Evolutionary conservation across 2,329 filamentous ascomycete species (phyloP).

Genomic region (Monosporascus sp.): DNA sequence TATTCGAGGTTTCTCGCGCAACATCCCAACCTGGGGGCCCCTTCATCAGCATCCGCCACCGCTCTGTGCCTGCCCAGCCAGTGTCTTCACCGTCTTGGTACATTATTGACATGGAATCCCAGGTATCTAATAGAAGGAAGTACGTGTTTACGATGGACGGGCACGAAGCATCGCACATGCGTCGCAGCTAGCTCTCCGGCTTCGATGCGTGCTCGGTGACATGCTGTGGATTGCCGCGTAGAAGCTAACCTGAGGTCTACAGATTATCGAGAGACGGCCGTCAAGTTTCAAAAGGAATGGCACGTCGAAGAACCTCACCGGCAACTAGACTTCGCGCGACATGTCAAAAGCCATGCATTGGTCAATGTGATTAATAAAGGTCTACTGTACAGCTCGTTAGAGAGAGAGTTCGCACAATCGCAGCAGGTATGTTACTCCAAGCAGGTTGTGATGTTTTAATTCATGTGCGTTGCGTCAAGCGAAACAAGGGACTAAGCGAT

Average conservation of each 20-base stretch:
- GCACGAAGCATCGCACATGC: constrained; percentile 6
- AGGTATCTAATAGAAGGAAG: constrained; percentile 59
- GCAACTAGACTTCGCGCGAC: constrained; percentile 57
- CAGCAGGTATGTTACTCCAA: constrained; percentile 37
- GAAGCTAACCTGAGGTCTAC: constrained; percentile 30
- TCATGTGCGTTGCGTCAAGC: constrained; percentile 14
- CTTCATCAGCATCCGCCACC: constrained; percentile 4
- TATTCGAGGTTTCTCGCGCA: constrained; percentile 16
- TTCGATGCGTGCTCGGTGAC: constrained; percentile 16
- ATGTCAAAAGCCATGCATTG: constrained; percentile 60
- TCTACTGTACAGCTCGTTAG: constrained; percentile 54
- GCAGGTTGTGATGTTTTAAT: constrained; percentile 4
- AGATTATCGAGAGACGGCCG: constrained; percentile 64
- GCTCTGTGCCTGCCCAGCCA: not conserved
- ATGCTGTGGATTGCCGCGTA: constrained; percentile 15
- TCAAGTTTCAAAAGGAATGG: constrained; percentile 66
- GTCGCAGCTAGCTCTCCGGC: not conserved
- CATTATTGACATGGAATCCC: constrained; percentile 19
- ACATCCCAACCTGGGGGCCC: constrained; percentile 13
- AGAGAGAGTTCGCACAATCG: constrained; percentile 47
- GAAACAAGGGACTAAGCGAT: not conserved
- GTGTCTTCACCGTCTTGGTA: constrained; percentile 5
- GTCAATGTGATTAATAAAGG: constrained; percentile 60
- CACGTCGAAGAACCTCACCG: constrained; percentile 56
- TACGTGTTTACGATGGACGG: constrained; percentile 36